Percentiles rank a stretch among this genome's conserved stretches.
These are phyloP conservation scores for Musa itinerans DNA, from an alignment of 176 grass and related monocot species.

Conservation along the genomic window DNA sequence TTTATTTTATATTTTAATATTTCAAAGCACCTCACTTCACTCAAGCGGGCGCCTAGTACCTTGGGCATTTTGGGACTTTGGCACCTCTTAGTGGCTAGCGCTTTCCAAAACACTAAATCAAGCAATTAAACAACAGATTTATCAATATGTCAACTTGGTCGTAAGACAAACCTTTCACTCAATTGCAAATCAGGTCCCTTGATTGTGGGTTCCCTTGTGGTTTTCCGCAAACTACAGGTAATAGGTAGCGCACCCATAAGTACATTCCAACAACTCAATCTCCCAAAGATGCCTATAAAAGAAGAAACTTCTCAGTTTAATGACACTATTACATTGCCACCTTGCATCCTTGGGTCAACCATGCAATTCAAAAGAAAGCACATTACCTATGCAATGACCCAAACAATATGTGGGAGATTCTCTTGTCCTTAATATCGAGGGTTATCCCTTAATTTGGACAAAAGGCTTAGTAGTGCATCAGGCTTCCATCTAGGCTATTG, in stretches of 20 bases:
- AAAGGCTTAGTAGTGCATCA: constrained; percentile 41
- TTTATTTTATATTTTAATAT: too few relatives aligned
- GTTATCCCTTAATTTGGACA: constrained; percentile 60
- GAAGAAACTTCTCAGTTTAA: neutral
- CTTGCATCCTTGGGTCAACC: neutral
- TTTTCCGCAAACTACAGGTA: constrained; percentile 74
- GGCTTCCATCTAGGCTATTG: constrained; percentile 75
- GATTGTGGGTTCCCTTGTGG: constrained; percentile 61
- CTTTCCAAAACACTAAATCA: neutral
- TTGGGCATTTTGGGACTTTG: too few relatives aligned
- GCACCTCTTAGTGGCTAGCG: too few relatives aligned
- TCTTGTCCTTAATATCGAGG: constrained; percentile 73
- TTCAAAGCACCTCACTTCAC: too few relatives aligned
- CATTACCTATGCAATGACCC: constrained; percentile 81
- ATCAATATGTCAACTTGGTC: neutral
- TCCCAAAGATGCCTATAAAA: constrained; percentile 65
- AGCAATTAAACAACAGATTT: neutral
- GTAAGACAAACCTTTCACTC: constrained; percentile 58
- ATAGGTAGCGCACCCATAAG: constrained; percentile 67
- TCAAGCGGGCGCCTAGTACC: too few relatives aligned
- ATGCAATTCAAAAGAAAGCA: neutral
- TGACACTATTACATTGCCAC: neutral
- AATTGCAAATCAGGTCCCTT: constrained; percentile 87
- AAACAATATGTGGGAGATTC: constrained; percentile 72
- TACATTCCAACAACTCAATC: constrained; percentile 78